A percentile compares a stretch with the other conserved stretches of the same genome.
These are phyloP conservation scores for Monosporascus sp. DNA, from an alignment of 2,329 filamentous ascomycete genomes.

Conservation along the genomic window DNA sequence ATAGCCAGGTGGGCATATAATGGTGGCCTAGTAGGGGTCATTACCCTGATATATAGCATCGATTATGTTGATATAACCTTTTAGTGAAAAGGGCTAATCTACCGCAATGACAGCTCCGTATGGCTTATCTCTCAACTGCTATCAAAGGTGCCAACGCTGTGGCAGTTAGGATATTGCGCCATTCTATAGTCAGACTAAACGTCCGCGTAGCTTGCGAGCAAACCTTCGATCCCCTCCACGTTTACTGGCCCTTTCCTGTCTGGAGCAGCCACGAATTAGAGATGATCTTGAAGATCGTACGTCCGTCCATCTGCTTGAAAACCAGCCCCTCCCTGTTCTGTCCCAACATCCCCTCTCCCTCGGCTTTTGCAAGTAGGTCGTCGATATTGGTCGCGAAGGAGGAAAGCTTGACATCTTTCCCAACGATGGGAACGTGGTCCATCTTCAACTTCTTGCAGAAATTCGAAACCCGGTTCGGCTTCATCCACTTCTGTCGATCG, in stretches of 20 bases:
- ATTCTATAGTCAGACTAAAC: too few relatives aligned
- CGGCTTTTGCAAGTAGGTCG: slow-evolving; percentile 22
- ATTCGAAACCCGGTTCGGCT: neutral
- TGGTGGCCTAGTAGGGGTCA: too few relatives aligned
- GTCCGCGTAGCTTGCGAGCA: too few relatives aligned
- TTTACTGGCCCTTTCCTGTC: slow-evolving; percentile 8
- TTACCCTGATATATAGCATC: too few relatives aligned
- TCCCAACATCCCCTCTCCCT: slow-evolving; percentile 17
- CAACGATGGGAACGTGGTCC: slow-evolving; percentile 12
- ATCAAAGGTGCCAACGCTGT: too few relatives aligned
- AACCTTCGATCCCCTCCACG: too few relatives aligned
- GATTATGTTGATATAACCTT: too few relatives aligned
- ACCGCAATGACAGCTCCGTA: too few relatives aligned
- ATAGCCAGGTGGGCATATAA: too few relatives aligned
- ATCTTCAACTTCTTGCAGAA: slow-evolving; percentile 7
- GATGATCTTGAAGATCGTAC: slow-evolving; percentile 24
- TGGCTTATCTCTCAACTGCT: too few relatives aligned
- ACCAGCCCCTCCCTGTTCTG: slow-evolving; percentile 24
- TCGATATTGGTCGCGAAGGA: slow-evolving; percentile 1
- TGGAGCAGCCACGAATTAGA: slow-evolving; percentile 25
- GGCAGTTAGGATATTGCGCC: too few relatives aligned
- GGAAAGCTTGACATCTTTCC: neutral
- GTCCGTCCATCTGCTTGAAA: slow-evolving; percentile 18
- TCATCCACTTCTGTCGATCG: slow-evolving; percentile 6
- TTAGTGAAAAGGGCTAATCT: too few relatives aligned